phyloP scores from a whole-genome alignment of 805 yeast species.

The Nakazawaea anatomiae region DNA sequence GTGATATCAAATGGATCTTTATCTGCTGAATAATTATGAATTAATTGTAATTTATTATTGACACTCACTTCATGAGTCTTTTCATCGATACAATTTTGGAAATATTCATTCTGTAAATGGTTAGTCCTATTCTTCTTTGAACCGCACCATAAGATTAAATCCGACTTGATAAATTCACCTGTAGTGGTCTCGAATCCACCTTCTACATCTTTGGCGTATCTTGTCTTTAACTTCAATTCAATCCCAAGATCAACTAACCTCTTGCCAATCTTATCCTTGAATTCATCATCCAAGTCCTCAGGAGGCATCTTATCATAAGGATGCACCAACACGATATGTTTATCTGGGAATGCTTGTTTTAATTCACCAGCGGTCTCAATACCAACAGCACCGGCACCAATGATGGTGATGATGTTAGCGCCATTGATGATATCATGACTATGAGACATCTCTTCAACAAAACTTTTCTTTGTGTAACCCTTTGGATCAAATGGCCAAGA shows the following conservation, averaged over 20 bases:
- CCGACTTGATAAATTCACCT: conserved; percentile 23
- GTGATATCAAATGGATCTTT: conserved; percentile 9
- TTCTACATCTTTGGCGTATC: conserved; percentile 23
- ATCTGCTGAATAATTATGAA: conserved; percentile 13
- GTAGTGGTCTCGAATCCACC: conserved; percentile 15
- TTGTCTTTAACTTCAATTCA: conserved; percentile 21
- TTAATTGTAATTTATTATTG: conserved; percentile 18
- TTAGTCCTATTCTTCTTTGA: conserved; percentile 27
- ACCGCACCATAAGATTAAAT: conserved; percentile 32
- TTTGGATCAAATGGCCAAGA: conserved; percentile 50
- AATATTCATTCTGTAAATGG: conserved; percentile 18
- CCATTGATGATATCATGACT: conserved; percentile 25
- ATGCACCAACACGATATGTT: conserved; percentile 32
- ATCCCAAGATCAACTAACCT: conserved; percentile 19
- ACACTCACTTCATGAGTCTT: conserved; percentile 17
- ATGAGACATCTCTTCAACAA: conserved; percentile 35
- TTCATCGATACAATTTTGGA: conserved; percentile 18
- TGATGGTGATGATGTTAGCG: conserved; percentile 34
- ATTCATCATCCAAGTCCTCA: conserved; percentile 21
- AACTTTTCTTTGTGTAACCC: conserved; percentile 31
- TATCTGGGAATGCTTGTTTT: conserved; percentile 29
- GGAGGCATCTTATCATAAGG: conserved; percentile 37
- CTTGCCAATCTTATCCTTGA: conserved; percentile 14
- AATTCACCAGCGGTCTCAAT: conserved; percentile 46
- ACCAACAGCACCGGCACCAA: conserved; percentile 51